Base-by-base conservation (phyloP, 176 grass and related monocot genomes). In the Puccinellia tenuiflora region DNA sequence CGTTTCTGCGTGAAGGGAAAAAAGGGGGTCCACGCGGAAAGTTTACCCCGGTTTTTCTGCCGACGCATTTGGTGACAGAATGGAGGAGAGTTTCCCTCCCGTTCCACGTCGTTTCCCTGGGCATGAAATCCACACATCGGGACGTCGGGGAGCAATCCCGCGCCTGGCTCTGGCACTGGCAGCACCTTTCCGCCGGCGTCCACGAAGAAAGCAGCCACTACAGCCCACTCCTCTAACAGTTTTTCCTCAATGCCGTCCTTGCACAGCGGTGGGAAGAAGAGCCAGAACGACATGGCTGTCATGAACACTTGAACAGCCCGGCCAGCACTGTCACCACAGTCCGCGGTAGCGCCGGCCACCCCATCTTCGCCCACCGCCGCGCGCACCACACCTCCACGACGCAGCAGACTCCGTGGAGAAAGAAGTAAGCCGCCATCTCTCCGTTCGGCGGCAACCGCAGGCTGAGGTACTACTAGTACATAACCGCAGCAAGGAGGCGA, bases 391-490 rank as follows among this genome's bases (percentile, higher is more conserved):
- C 67, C 83, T 94, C 88, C 0, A 73, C 64, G 34, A 80, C 46
- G 71, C 71, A 91, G 73, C 69, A 76, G 12, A 21, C 59, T 20
- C 83, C 86, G 42, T 91, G 86, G 21, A 94, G 88, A 17, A 38
- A 1, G 73, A 94, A 91, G 88, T 91, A 94, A 0, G 80, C 42
- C 3, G 63, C 71, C 24, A 76, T 72, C 62, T 59, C 67, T 6
- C 88, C 91, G 2, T 82, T 76, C 10, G 88, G 67, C 5, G 85
- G 78, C 7, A 59, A 39, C 15, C 20, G 28, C 0, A 70, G 37
- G 3, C 48, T 64, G 38, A 87, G 1, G 81, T n/a, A n/a, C n/a
- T n/a, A n/a, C n/a, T 94, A 91, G 55, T 60, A 91, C 43, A 65
- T 71, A 16, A 89, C 10, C 29, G 43, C 5, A 94, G 82, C 14